Evolutionary conservation across 768 basidiomycete genomes (phyloP), one percentile per base, ranked within the genome.

Genomic region (Kwoniella europaea): DNA sequence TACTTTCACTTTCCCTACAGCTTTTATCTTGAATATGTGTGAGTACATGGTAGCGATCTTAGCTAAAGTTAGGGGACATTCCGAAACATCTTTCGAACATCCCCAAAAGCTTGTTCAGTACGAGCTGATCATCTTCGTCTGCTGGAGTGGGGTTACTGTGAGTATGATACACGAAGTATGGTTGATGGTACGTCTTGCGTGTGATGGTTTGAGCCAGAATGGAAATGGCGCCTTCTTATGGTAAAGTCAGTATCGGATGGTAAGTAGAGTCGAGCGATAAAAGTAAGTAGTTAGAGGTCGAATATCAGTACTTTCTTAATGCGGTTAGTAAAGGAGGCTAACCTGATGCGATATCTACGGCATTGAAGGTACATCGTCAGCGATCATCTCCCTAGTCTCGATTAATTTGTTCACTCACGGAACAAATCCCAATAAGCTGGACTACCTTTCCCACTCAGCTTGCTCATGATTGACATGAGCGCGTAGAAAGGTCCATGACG

Each of bases 341-440:
- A 71, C 71, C 71, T 50, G 71, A 71, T 35, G 71, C 58, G 18
- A 68, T 56, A 35, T 67, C 71, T 71, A 60, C 18, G 59, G 41
- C 63, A 16, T 35, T 16, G 9, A 24, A 16, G 35, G 6, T 4
- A 4, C 7, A 3, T 35, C 4, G 35, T 35, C 35, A 35, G 35
- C 6, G 35, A 35, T 35, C 4, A 29, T 29, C 29, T 4, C 29
- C 29, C 29, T 29, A 29, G 24, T 35, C 12, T 15, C 13, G 43
- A 43, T 46, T 12, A 22, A 12, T 7, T 20, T 10, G 54, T 7
- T 7, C 55, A 56, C 76, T 77, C 65, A 80, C 79, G 69, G 60
- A 81, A 78, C 52, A 79, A 43, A 58, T 81, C 80, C 76, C 76
- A 79, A 68, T 78, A 81, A 13, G 75, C 75, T 13, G 77, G 76